Percentiles rank a stretch among this genome's conserved stretches.
Evolutionary conservation across 306 rosid genomes (phyloP).

Genomic region (Acacia crassicarpa): DNA sequence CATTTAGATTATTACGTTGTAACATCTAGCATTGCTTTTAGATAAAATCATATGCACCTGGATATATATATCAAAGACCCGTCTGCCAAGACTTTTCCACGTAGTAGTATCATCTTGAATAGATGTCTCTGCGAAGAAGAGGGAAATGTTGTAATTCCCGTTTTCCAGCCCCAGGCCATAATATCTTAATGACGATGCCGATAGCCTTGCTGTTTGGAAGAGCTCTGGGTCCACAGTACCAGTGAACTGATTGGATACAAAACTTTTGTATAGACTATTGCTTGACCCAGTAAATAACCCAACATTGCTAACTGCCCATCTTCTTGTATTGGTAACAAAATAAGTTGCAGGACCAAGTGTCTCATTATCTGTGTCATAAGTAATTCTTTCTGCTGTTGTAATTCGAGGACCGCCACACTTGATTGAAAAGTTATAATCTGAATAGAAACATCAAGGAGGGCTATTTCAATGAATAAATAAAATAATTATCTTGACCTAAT

Average conservation of each 20-base stretch:
- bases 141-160: conserved; percentile 67
- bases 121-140: conserved; percentile 64
- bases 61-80: conserved; percentile 72
- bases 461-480: neutral
- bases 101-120: conserved; percentile 41
- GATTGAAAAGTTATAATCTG: conserved; percentile 67
- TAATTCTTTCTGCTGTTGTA: conserved; percentile 35
- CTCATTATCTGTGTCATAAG: conserved; percentile 51
- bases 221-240: conserved; percentile 51
- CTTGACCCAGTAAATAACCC: conserved; percentile 46
- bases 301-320: conserved; percentile 81
- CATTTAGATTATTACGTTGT: neutral
- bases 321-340: conserved; percentile 49
- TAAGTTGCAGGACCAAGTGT: conserved; percentile 80
- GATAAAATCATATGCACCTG: conserved; percentile 50
- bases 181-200: conserved; percentile 84
- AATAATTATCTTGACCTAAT: neutral
- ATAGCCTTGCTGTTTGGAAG: conserved; percentile 68
- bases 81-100: conserved; percentile 74
- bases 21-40: neutral
- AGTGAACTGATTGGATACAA: conserved; percentile 43
- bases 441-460: conserved; percentile 14
- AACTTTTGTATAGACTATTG: conserved; percentile 33
- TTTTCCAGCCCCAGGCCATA: conserved; percentile 75
- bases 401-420: conserved; percentile 70